phyloP scores from a whole-genome alignment of 2,329 filamentous ascomycete species.

The Penicillium olsonii region DNA sequence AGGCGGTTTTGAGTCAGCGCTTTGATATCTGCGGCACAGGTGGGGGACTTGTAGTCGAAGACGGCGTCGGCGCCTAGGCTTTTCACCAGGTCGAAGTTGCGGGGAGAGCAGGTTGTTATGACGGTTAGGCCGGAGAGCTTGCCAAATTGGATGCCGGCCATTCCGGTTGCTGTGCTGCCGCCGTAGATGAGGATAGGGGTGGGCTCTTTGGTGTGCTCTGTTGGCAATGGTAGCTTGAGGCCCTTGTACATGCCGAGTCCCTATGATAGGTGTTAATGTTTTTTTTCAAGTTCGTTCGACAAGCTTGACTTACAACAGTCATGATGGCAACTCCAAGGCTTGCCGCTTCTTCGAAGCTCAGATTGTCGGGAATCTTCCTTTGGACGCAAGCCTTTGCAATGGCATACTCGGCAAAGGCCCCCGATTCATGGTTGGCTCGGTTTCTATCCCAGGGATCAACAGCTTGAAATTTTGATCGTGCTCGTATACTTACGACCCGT shows the following conservation, averaged over 20 bases:
- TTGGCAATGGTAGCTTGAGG: not conserved
- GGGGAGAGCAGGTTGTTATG: not conserved
- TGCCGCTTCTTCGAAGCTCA: not conserved
- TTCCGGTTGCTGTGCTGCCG: not conserved
- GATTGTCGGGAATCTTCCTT: not conserved
- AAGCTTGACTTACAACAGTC: not conserved
- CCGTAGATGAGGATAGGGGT: not conserved
- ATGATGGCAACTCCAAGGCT: not conserved
- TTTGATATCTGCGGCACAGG: constrained; percentile 32
- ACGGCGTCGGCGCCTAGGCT: not conserved
- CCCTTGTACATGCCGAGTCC: too few relatives aligned
- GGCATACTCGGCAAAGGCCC: not conserved
- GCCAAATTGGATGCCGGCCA: not conserved
- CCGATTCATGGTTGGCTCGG: not conserved
- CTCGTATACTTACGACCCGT: not conserved
- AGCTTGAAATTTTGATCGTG: not conserved
- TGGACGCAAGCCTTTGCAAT: not conserved
- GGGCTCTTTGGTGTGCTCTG: not conserved
- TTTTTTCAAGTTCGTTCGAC: too few relatives aligned
- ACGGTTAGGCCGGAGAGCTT: not conserved
- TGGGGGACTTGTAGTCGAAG: not conserved
- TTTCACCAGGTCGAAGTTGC: not conserved
- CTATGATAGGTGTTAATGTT: too few relatives aligned
- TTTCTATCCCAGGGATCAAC: not conserved
- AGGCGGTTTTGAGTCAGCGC: too few relatives aligned